Evolutionary conservation across 495 filamentous ascomycete species (phyloP).

Genomic region (Sporormia fimetaria): DNA sequence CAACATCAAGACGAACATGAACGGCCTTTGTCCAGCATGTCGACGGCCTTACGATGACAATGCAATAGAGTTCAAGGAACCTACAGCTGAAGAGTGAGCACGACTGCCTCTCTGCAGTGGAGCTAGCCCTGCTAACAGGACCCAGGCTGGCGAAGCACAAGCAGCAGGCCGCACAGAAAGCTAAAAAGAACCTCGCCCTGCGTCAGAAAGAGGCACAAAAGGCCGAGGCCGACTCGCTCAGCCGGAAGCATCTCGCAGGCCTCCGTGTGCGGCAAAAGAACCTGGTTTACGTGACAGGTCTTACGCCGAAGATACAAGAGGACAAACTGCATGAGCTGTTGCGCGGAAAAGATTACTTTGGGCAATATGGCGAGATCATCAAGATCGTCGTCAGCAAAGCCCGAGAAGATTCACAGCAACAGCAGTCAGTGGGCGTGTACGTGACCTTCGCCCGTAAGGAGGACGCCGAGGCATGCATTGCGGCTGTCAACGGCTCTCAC

Average conservation of each 20-base stretch:
- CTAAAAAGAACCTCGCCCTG: constrained; percentile 80
- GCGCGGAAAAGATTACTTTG: constrained; percentile 83
- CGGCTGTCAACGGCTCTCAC: constrained; percentile 78
- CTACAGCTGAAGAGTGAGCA: constrained; percentile 83
- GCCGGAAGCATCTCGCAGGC: constrained; percentile 86
- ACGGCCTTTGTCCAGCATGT: constrained; percentile 92
- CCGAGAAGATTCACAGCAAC: constrained; percentile 58
- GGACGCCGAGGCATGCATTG: constrained; percentile 81
- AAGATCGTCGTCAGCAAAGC: constrained; percentile 98
- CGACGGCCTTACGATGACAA: constrained; percentile 89
- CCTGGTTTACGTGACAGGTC: constrained; percentile 91
- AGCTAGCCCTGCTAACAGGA: constrained; percentile 5
- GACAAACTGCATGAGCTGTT: constrained; percentile 82
- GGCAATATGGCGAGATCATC: constrained; percentile 95
- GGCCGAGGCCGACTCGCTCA: constrained; percentile 87
- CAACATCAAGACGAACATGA: constrained; percentile 93
- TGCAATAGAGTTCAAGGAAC: constrained; percentile 88
- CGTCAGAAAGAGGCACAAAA: constrained; percentile 92
- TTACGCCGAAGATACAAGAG: constrained; percentile 81
- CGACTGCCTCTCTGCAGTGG: constrained; percentile 7
- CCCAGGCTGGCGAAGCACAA: constrained; percentile 39
- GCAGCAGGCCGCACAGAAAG: constrained; percentile 77
- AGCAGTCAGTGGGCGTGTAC: constrained; percentile 85
- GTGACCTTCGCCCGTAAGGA: constrained; percentile 85
- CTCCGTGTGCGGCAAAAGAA: constrained; percentile 97